Evolutionary conservation across 129 eudicot genomes (phyloP), one percentile per base, ranked within the genome.

Genomic region (Tagetes erecta): DNA sequence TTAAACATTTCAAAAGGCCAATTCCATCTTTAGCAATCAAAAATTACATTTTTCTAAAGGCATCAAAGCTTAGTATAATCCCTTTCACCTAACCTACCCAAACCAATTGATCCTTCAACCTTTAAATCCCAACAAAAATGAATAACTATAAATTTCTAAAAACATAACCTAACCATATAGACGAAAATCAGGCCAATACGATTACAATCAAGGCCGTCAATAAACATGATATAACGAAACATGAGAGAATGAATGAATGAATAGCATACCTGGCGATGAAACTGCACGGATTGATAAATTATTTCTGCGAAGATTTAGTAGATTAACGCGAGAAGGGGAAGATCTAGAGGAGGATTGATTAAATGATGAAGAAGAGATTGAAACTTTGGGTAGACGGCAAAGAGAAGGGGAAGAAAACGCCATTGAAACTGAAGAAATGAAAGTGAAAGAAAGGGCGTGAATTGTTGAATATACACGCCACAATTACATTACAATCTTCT

Each of bases 231-330:
- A 37, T 60, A 2, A 41, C 34, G 5, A 0, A n/a, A 42, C 10
- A 12, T 52, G 10, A 57, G 6, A 6, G 67, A 30, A 10, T 30
- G 44, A 42, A 3, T 20, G 39, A 41, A 67, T 41, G 33, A 56
- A 42, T 31, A 10, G 44, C 20, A 40, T 77, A 77, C 81, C 76
- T 69, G 58, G 76, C 2, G 79, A 83, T 36, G 96, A 85, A 75
- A 87, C 81, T 20, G 96, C 88, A 74, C 82, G 84, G 71, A 85
- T 69, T 2, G 74, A 78, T 5, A 80, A 78, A 44, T 45, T 79
- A 20, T 41, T 78, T 64, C 66, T 83, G 73, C 74, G 62, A 55
- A 59, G 35, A 42, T 68, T 76, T 20, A 20, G 27, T n/a, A 76
- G 60, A 56, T 49, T 78, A 79, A 75, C 37, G 59, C 45, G 46